These are phyloP conservation scores for Casuarina equisetifolia DNA, from an alignment of 306 rosid species.

Conservation along the genomic window DNA sequence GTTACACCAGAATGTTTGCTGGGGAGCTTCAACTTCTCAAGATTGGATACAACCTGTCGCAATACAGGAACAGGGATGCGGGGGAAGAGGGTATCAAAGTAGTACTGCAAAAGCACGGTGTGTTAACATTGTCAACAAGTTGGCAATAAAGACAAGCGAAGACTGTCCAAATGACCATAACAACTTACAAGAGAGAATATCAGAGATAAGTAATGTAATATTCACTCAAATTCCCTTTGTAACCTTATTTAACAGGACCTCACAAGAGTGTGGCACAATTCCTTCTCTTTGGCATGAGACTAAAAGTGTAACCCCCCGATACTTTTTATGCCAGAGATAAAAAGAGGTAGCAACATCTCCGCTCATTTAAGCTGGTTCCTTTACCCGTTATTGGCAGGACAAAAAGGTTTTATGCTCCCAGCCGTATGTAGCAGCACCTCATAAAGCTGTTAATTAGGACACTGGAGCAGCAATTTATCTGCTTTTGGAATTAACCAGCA, in stretches of 20 bases:
- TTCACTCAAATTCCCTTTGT: background rate
- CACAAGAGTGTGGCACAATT: background rate
- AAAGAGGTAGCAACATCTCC: background rate
- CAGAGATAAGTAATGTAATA: background rate
- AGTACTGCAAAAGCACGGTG: slow-evolving; percentile 69
- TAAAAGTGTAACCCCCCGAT: background rate
- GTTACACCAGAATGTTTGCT: slow-evolving; percentile 74
- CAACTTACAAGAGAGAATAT: background rate
- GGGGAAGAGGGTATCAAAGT: slow-evolving; percentile 96
- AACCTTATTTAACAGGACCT: background rate
- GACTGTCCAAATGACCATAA: background rate
- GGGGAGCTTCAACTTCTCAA: slow-evolving; percentile 85
- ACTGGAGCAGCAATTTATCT: slow-evolving; percentile 36
- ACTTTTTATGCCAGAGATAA: background rate
- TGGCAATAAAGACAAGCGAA: background rate
- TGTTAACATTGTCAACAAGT: slow-evolving; percentile 23
- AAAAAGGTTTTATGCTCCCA: slow-evolving; percentile 43
- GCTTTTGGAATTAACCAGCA: slow-evolving; percentile 47
- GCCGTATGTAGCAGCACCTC: slow-evolving; percentile 59
- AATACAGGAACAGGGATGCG: slow-evolving; percentile 96
- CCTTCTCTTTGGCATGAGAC: background rate
- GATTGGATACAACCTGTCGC: slow-evolving; percentile 79
- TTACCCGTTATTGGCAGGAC: slow-evolving; percentile 36
- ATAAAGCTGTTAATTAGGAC: slow-evolving; percentile 40
- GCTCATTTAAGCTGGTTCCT: slow-evolving; percentile 25